These are phyloP conservation scores for Xylariaceae sp. DNA, from an alignment of 2,329 filamentous ascomycete species.

Conservation along the genomic window DNA sequence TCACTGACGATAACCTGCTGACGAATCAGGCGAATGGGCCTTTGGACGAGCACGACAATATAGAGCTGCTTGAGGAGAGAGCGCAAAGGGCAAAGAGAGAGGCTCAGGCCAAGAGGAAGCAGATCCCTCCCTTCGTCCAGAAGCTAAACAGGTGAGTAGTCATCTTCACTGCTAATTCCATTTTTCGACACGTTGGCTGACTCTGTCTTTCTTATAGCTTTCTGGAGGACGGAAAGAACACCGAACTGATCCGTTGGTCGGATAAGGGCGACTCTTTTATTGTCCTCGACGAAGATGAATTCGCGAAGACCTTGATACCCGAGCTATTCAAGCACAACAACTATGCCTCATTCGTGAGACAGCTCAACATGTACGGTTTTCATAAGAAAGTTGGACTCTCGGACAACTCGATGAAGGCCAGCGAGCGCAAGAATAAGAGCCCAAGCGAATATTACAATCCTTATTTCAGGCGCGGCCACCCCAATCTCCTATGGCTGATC, in stretches of 20 bases:
- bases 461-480: constrained; percentile 89
- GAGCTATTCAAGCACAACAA: constrained; percentile 99
- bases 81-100: constrained; percentile 81
- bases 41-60: constrained; percentile 58
- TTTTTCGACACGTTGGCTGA: neutral
- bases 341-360: constrained; percentile 92
- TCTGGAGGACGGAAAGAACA: constrained; percentile 86
- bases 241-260: constrained; percentile 93
- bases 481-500: constrained; percentile 90
- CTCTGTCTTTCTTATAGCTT: constrained; percentile 56
- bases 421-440: constrained; percentile 94
- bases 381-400: constrained; percentile 92
- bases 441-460: constrained; percentile 98
- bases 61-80: constrained; percentile 73
- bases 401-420: constrained; percentile 96
- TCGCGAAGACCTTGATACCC: constrained; percentile 92
- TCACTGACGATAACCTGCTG: constrained; percentile 41
- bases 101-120: constrained; percentile 82
- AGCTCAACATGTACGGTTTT: constrained; percentile 96
- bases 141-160: constrained; percentile 83
- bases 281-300: constrained; percentile 94
- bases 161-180: neutral
- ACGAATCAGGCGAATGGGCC: constrained; percentile 34
- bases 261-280: constrained; percentile 95
- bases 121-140: constrained; percentile 95